Conservation (phyloP, 257 asterid species). For the Fraxinus excelsior region DNA sequence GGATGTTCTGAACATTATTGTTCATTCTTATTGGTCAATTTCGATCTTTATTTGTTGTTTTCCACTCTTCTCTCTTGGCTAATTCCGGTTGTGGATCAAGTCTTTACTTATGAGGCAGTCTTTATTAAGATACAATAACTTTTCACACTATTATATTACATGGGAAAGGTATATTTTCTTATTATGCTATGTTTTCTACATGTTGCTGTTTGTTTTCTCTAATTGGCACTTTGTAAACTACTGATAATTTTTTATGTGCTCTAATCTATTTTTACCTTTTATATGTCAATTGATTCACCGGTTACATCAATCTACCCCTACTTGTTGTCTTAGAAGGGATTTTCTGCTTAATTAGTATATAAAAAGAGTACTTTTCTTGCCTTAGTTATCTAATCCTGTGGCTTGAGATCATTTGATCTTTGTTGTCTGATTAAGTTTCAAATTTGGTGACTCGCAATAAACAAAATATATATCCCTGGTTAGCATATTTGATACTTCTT, state of each 20-base stretch:
- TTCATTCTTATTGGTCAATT: neutral
- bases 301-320: neutral
- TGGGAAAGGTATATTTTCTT: constrained; percentile 21
- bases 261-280: neutral
- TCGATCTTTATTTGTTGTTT: neutral
- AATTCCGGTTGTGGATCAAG: neutral
- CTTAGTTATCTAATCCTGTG: neutral
- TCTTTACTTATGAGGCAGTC: neutral
- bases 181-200: constrained; percentile 8
- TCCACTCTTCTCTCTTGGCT: neutral
- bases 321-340: neutral
- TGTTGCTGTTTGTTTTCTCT: constrained; percentile 10
- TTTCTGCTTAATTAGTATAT: neutral
- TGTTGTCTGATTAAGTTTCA: no score
- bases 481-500: constrained; percentile 20
- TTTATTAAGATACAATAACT: constrained; percentile 7
- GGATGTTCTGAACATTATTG: neutral
- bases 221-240: neutral
- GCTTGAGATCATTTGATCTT: no score
- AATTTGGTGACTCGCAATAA: constrained; percentile 1
- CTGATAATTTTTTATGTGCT: neutral
- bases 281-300: neutral
- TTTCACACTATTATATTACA: constrained; percentile 11
- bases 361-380: neutral
- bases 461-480: neutral